Evolutionary conservation across 2,329 filamentous ascomycete genomes (phyloP), one percentile per base, ranked within the genome.

Genomic region (Arthrobotrys sinensis): DNA sequence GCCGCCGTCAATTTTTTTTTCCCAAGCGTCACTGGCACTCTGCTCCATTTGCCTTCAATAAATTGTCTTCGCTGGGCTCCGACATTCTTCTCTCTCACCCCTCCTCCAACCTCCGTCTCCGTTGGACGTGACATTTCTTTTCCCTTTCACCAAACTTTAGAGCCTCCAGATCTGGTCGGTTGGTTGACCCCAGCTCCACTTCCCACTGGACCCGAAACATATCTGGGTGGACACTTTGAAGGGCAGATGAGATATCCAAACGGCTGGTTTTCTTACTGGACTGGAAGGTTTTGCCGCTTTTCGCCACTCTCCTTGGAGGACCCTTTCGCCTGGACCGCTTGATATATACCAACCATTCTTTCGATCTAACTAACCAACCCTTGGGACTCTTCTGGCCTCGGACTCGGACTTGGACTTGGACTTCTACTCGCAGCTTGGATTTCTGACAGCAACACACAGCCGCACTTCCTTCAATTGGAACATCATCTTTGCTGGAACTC

Each of bases 81-180:
- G 66, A 77, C 48, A 71, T 71, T 63, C 57, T 63, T 67, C 40
- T 53, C 36, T 66, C 24, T 24, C 55, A 53, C 73, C 66, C 73
- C 73, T 71, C 73, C 60, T 77, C 67, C 73, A 71, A 77, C 67
- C 73, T 77, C 73, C 73, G 73, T 71, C 73, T 71, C 65, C 62
- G 67, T 75, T 75, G 55, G 70, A 62, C 68, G 68, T 72, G 68
- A 65, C 68, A n/a, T 40, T 72, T 72, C 48, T 52, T 55, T 40
- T 45, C 45, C 19, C 50, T 52, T 62, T 48, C 50, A 38, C 40
- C 40, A 43, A 63, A 8, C 11, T 45, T 45, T 34, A 43, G 52
- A 52, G 63, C 52, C 67, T 57, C 57, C 67, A 19, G 34, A 40
- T 55, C 57, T 64, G 67, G 67, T 64, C 67, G 43, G 67, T 71